Base-by-base conservation (phyloP, 768 basidiomycete species). In the Mycena vulgaris region DNA sequence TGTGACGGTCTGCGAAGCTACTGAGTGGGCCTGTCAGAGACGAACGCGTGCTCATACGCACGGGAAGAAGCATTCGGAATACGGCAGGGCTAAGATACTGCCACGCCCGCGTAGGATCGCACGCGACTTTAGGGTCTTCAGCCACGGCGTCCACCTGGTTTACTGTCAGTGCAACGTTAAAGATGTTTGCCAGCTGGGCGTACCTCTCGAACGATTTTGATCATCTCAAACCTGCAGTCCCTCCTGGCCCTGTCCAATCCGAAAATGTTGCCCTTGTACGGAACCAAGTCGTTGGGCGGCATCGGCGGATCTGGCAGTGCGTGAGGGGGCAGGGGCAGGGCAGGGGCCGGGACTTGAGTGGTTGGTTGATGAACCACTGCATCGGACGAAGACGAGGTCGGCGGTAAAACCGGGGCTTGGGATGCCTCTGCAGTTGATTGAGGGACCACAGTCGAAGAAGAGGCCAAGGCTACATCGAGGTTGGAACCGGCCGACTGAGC, bases 181-280 rank as follows among this genome's bases (percentile, higher is more conserved):
- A 27, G 2, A 19, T 49, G 2, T 2, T 25, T 11, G 13, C 2
- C 10, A 2, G 27, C 48, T 8, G 57, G 57, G 25, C 51, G 11
- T 10, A 51, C 65, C 65, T 66, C 65, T 66, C 23, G n/a, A n/a
- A 66, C 56, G 37, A 66, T 66, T 35, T 66, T 66, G 23, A 66
- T 48, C 65, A 66, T 66, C 57, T 66, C 65, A 10, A 58, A 58
- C 23, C 65, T 14, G 56, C 65, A 66, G 37, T 66, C 56, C 14
- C 56, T 42, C 42, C 55, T 45, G 11, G 65, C 65, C 23, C 35
- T 58, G 35, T 58, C 65, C 0, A 66, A 39, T 56, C 65, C 56
- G 45, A 58, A 58, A 2, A 37, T 25, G 23, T 8, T 66, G 16
- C 21, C 60, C 10, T 49, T 49, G 30, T 62, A 62, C 14, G 60